Conservation (phyloP, 2,329 filamentous ascomycete genomes). For the Ceratocystis colombiana region DNA sequence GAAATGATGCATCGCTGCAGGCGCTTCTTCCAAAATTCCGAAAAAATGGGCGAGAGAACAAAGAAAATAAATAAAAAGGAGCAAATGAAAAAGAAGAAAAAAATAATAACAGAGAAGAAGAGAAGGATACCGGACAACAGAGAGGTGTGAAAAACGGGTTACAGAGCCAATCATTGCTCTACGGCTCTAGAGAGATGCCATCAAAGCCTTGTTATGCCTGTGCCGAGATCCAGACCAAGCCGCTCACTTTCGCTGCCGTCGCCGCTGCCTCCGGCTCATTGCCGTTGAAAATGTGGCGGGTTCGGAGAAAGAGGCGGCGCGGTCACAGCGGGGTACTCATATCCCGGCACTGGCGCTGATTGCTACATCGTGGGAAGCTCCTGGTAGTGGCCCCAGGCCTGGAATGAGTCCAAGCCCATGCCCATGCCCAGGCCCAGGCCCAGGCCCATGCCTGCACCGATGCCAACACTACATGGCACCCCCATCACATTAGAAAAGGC, state of each 20-base stretch:
- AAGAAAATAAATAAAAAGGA: constrained; percentile 15
- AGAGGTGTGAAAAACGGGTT: background rate
- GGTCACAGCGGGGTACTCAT: constrained; percentile 39
- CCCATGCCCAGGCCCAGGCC: background rate
- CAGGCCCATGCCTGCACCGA: background rate
- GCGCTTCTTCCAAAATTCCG: constrained; percentile 23
- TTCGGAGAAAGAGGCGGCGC: constrained; percentile 28
- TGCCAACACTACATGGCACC: constrained; percentile 64
- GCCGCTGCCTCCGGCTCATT: no score
- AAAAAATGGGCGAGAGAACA: constrained; percentile 3
- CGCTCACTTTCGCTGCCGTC: background rate
- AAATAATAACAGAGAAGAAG: constrained; percentile 15
- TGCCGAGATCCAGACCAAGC: constrained; percentile 3
- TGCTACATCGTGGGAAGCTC: constrained; percentile 81
- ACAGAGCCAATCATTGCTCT: background rate
- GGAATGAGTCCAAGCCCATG: constrained; percentile 26
- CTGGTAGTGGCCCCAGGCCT: constrained; percentile 72
- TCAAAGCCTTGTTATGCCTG: constrained; percentile 1
- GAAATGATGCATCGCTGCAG: constrained; percentile 26
- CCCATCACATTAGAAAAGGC: constrained; percentile 80
- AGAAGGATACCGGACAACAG: constrained; percentile 14
- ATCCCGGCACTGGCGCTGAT: constrained; percentile 42
- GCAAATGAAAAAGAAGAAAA: constrained; percentile 7
- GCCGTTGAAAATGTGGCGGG: no score
- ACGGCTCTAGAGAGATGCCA: background rate